Conservation (phyloP, 805 yeast species). For the Kuraishia hungarica region DNA sequence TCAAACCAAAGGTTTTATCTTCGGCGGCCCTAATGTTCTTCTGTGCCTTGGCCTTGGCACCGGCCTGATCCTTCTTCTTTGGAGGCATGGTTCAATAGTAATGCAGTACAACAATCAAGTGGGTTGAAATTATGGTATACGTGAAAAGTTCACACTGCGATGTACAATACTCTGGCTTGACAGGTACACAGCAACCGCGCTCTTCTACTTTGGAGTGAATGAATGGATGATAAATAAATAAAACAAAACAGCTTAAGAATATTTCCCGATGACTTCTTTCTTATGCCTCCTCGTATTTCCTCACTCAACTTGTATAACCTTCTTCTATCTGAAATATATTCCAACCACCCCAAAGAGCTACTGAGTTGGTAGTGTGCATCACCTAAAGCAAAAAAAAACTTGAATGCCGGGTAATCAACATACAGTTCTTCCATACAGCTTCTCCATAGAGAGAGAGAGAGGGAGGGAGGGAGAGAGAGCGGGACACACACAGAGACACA, state of each 20-base stretch:
- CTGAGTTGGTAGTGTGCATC: not conserved
- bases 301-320: not conserved
- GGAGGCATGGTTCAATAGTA: constrained; percentile 54
- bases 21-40: constrained; percentile 56
- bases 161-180: too few relatives aligned
- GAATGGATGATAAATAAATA: too few relatives aligned
- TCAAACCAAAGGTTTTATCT: constrained; percentile 91
- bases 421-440: not conserved
- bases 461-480: too few relatives aligned
- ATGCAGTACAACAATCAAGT: not conserved
- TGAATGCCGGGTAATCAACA: constrained; percentile 2
- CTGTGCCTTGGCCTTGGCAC: constrained; percentile 56
- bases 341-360: not conserved
- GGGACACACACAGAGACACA: too few relatives aligned
- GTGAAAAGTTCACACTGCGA: too few relatives aligned
- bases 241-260: too few relatives aligned
- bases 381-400: constrained; percentile 4
- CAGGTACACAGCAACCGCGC: too few relatives aligned
- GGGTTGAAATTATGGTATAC: too few relatives aligned
- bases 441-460: too few relatives aligned
- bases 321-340: not conserved
- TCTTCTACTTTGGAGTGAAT: too few relatives aligned
- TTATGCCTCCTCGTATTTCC: too few relatives aligned
- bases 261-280: too few relatives aligned
- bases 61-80: constrained; percentile 51